phyloP scores from a whole-genome alignment of 164 flowering plant species.

The Protea cynaroides region DNA sequence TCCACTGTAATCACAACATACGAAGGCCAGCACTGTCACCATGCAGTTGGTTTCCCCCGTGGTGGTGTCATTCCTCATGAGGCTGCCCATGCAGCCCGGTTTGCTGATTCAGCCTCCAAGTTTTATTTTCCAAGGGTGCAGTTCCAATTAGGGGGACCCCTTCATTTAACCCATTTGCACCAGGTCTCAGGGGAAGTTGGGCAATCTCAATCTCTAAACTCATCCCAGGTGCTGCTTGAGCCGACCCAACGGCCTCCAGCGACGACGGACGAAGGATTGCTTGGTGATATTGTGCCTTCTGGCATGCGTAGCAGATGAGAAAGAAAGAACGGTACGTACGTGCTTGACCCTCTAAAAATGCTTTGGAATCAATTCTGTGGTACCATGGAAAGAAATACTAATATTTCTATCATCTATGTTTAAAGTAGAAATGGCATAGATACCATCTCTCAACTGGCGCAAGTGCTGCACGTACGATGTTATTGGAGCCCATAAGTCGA shows the following conservation, averaged over 20 bases:
- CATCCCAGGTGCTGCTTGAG: slow-evolving; percentile 4
- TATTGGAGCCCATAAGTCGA: no score
- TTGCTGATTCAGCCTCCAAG: slow-evolving; percentile 20
- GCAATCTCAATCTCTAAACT: not conserved
- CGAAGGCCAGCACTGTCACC: slow-evolving; percentile 94
- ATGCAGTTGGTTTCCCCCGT: slow-evolving; percentile 59
- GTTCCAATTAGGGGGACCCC: slow-evolving; percentile 16
- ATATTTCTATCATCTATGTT: no score
- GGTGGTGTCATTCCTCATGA: slow-evolving; percentile 33
- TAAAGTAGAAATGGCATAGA: no score
- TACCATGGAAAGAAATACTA: no score
- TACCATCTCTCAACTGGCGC: no score
- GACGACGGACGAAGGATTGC: slow-evolving; percentile 52
- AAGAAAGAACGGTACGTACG: slow-evolving; percentile 6
- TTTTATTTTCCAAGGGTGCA: slow-evolving; percentile 30
- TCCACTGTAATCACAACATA: slow-evolving; percentile 79
- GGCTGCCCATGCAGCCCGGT: slow-evolving; percentile 23
- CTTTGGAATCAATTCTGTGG: not conserved
- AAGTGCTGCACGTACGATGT: no score
- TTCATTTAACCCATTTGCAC: slow-evolving; percentile 11
- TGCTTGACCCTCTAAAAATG: not conserved
- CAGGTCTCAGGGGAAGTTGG: slow-evolving; percentile 5
- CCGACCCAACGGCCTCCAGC: slow-evolving; percentile 18
- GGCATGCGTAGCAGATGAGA: slow-evolving; percentile 46
- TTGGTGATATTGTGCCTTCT: slow-evolving; percentile 70